Percentiles rank a stretch among this genome's conserved stretches.
phyloP scores from a whole-genome alignment of 179 eudicot species.

The Beta macrorhiza region DNA sequence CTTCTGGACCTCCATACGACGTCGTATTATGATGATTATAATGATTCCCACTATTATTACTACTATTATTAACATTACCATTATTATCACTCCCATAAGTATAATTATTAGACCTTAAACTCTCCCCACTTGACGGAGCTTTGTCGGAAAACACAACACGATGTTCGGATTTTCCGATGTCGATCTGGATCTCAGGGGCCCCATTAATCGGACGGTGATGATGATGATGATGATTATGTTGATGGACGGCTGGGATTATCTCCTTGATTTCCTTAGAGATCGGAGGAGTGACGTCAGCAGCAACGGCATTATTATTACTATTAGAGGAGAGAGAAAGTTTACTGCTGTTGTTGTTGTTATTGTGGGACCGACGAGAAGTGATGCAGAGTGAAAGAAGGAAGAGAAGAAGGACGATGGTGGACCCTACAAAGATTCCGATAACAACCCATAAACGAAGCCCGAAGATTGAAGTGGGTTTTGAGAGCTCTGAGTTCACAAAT shows the following conservation, averaged over 20 bases:
- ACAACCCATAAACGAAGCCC: slow-evolving; percentile 90
- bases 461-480: slow-evolving; percentile 79
- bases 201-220: slow-evolving; percentile 30
- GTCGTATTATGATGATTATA: slow-evolving; percentile 24
- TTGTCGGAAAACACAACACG: slow-evolving; percentile 69
- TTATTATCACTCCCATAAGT: background rate
- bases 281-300: slow-evolving; percentile 38
- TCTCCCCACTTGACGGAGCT: slow-evolving; percentile 66
- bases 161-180: slow-evolving; percentile 70
- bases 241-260: slow-evolving; percentile 33
- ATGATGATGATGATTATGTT: slow-evolving; percentile 19
- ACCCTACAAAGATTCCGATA: slow-evolving; percentile 71
- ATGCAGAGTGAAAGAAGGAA: slow-evolving; percentile 74
- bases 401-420: slow-evolving; percentile 65
- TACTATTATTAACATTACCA: slow-evolving; percentile 15
- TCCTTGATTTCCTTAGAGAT: slow-evolving; percentile 69
- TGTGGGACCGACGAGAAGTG: slow-evolving; percentile 50
- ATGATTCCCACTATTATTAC: slow-evolving; percentile 11
- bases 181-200: slow-evolving; percentile 70
- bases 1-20: slow-evolving; percentile 70
- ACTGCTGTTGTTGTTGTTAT: slow-evolving; percentile 14
- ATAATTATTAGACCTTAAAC: slow-evolving; percentile 46
- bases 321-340: slow-evolving; percentile 17
- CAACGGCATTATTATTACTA: slow-evolving; percentile 4
- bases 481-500: slow-evolving; percentile 58